phyloP scores from a whole-genome alignment of 106 monocot genomes.

The Apostasia ramifera region DNA sequence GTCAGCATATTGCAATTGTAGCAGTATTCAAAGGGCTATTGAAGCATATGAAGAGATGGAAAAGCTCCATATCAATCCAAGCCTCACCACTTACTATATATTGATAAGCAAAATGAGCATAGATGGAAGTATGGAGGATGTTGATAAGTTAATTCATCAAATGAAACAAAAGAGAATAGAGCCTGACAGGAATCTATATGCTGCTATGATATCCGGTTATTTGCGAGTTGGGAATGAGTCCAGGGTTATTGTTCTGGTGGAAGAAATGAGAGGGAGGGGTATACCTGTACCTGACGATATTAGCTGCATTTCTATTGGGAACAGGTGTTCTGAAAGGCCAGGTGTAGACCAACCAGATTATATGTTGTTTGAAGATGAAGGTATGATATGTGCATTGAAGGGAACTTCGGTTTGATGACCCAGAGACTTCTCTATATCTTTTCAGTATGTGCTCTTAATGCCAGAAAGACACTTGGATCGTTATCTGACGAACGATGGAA shows the following conservation, averaged over 20 bases:
- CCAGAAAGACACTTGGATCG: neutral
- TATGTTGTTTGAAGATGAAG: neutral
- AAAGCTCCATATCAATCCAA: slow-evolving; percentile 35
- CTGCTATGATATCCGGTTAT: slow-evolving; percentile 11
- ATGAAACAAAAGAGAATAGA: neutral
- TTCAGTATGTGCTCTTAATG: neutral
- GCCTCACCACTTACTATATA: slow-evolving; percentile 23
- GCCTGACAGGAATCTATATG: slow-evolving; percentile 5
- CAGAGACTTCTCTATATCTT: neutral
- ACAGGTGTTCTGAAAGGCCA: neutral
- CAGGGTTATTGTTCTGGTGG: neutral
- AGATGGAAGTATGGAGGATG: slow-evolving; percentile 34
- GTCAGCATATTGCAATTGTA: slow-evolving; percentile 31
- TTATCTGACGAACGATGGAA: neutral
- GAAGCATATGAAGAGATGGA: slow-evolving; percentile 48
- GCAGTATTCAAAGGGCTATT: slow-evolving; percentile 25
- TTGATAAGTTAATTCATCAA: slow-evolving; percentile 23
- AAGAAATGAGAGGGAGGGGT: slow-evolving; percentile 6
- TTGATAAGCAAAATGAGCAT: slow-evolving; percentile 24
- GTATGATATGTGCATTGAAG: neutral
- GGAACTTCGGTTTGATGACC: neutral
- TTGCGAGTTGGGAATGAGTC: slow-evolving; percentile 1
- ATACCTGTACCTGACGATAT: neutral
- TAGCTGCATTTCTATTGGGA: neutral
- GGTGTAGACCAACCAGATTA: neutral